Conservation (phyloP, 441 rosid species). For the Gossypium schwendimanii region DNA sequence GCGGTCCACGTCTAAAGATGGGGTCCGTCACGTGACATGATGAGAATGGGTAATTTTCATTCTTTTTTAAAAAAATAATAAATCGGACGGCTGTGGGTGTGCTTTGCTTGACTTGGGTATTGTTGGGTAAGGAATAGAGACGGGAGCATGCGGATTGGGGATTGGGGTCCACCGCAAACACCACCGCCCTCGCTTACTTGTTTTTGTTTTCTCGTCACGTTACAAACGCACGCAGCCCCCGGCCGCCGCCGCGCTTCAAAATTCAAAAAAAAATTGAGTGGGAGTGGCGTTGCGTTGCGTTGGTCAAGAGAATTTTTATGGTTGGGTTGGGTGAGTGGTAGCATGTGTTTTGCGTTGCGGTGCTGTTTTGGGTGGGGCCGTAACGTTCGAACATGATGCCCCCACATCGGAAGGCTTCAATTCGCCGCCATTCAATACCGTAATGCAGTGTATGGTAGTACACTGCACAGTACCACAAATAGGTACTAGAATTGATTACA, state of each 20-base stretch:
- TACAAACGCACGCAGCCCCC: background rate
- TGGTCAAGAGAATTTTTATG: background rate
- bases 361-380: background rate
- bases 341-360: background rate
- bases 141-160: conserved; percentile 21
- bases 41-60: background rate
- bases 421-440: conserved; percentile 19
- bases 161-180: conserved; percentile 15
- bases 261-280: background rate
- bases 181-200: conserved; percentile 19
- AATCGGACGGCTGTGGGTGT: conserved; percentile 29
- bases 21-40: conserved; percentile 22
- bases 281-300: background rate
- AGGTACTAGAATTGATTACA: too few species aligned
- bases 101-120: background rate
- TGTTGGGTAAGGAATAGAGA: conserved; percentile 11
- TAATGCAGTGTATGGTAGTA: background rate
- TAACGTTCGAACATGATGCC: background rate
- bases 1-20: conserved; percentile 26
- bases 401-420: conserved; percentile 25
- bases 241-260: background rate
- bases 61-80: too few species aligned
- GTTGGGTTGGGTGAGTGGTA: background rate
- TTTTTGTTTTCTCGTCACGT: background rate
- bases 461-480: background rate